A percentile compares a stretch with the other conserved stretches of the same genome.
Conservation (phyloP, 2,329 filamentous ascomycete genomes). For the Scedosporium apiospermum region DNA sequence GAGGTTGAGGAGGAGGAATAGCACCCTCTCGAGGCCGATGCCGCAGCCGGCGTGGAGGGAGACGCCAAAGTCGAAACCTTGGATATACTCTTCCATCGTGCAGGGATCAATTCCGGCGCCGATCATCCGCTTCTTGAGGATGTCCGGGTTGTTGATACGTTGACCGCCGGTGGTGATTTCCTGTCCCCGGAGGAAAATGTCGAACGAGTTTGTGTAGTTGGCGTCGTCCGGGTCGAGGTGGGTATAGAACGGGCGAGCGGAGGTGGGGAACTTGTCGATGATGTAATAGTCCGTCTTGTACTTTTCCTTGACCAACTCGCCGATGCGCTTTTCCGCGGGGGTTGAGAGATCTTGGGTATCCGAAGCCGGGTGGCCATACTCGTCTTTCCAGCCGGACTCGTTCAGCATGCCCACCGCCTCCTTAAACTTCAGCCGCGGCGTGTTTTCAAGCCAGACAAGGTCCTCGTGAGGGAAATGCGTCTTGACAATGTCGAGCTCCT, state of each 20-base stretch:
- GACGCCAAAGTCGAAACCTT: conserved; percentile 79
- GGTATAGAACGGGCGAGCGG: conserved; percentile 82
- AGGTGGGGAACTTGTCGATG: conserved; percentile 82
- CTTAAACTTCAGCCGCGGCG: conserved; percentile 68
- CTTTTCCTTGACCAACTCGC: conserved; percentile 75
- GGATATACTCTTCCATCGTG: conserved; percentile 85
- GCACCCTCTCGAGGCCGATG: conserved; percentile 79
- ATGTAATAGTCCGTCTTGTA: conserved; percentile 88
- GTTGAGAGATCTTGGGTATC: conserved; percentile 72
- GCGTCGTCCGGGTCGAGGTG: conserved; percentile 70
- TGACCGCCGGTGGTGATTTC: conserved; percentile 90
- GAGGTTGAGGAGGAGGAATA: conserved; percentile 77
- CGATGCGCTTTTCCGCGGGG: conserved; percentile 76
- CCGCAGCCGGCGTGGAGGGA: conserved; percentile 86
- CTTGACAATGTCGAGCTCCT: conserved; percentile 71
- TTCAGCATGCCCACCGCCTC: conserved; percentile 76
- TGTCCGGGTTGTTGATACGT: conserved; percentile 73
- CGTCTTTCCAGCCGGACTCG: conserved; percentile 57
- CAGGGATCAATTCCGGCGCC: conserved; percentile 65
- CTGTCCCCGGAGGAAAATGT: conserved; percentile 88
- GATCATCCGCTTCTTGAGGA: conserved; percentile 70
- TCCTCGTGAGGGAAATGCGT: conserved; percentile 80
- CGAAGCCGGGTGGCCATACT: conserved; percentile 67
- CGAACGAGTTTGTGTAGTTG: conserved; percentile 79
- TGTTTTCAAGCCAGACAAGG: conserved; percentile 78